Evolutionary conservation across 176 grass and related monocot species (phyloP).

Genomic region (barley (Hordeum vulgare)): MorexV3_pseudomolecules_assembly NC_058518.1:393196081-393196580

Average conservation of each 20-base stretch:
- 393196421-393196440: not conserved
- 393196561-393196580: not conserved
- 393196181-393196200: not conserved
- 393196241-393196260: not conserved
- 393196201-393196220: too few species aligned
- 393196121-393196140: not conserved
- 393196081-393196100: conserved; percentile 1
- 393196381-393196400: not conserved
- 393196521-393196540: not conserved
- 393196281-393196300: not conserved
- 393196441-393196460: not conserved
- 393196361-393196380: not conserved
- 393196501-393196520: not conserved
- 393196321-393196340: not conserved
- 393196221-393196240: not conserved
- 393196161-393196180: not conserved
- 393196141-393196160: not conserved
- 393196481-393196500: not conserved
- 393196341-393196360: not conserved
- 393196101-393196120: not conserved
- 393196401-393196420: not conserved
- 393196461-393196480: not conserved
- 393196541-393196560: not conserved
- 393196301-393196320: not conserved
- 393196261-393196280: not conserved